Base-by-base conservation (phyloP, 768 basidiomycete genomes). In the Suillus spraguei region DNA sequence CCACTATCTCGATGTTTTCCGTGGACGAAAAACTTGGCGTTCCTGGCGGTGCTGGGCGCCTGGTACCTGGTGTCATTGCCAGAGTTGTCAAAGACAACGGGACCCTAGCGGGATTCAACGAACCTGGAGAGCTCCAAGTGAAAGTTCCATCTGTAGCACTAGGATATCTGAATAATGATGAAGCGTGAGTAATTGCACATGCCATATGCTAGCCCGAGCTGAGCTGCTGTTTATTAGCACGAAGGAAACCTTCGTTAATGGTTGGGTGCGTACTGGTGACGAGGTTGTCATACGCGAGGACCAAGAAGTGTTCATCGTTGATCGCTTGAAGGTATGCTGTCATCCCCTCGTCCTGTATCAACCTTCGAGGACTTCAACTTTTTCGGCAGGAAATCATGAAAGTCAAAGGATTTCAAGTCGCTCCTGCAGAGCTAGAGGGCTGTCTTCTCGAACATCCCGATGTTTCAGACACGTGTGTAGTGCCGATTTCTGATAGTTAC, bases 251-350 rank as follows among this genome's bases (percentile, higher is more conserved):
- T 92, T 91, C 69, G 65, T 85, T 14, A 80, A 90, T 64, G 89
- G 90, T 86, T 91, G 88, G 89, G 78, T 91, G 4, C 80, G 79
- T 59, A 91, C 90, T 0, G 90, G 89, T 1, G 89, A 90, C 66
- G 85, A 88, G 70, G 88, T 82, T 4, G 73, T 76, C 60, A 81
- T 90, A 58, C 78, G 81, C 59, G 71, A 79, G 67, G 81, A 87
- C 62, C 79, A 80, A 8, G 85, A 89, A 61, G 64, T 90, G 5
- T 85, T 84, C 68, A 80, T 90, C 49, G 71, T 87, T 14, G 89
- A 90, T 70, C 80, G 89, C 38, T 70, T 89, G 33, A 90, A 91
- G 79, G 87, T 83, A 24, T 3, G 65, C 64, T 58, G 36, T 49
- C 58, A 35, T 49, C 10, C 63, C 22, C 11, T 5, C 28, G 7